Evolutionary conservation across 495 filamentous ascomycete species (phyloP).

Genomic region (Daldinia concentrica): DNA sequence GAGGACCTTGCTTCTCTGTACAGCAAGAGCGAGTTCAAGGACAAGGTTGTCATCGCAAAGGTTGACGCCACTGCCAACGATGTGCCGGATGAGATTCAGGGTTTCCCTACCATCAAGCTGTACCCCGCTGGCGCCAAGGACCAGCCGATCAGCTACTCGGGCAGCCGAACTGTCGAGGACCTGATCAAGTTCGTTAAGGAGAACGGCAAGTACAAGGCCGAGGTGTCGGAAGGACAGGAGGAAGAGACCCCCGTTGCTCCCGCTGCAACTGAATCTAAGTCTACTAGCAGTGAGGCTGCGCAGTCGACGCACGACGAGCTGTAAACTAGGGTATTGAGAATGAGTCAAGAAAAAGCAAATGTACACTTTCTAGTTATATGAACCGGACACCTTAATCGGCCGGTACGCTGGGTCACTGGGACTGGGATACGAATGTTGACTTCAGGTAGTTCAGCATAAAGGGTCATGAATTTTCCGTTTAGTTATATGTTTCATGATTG

Average conservation of each 20-base stretch:
- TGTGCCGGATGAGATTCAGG: slow-evolving; percentile 93
- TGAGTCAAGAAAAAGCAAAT: slow-evolving; percentile 34
- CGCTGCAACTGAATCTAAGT: slow-evolving; percentile 62
- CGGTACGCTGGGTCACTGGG: slow-evolving; percentile 40
- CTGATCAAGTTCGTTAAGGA: slow-evolving; percentile 93
- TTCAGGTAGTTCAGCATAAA: slow-evolving; percentile 46
- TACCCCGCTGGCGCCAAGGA: slow-evolving; percentile 91
- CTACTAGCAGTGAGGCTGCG: slow-evolving; percentile 51
- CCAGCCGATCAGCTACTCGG: slow-evolving; percentile 84
- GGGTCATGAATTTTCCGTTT: slow-evolving; percentile 42
- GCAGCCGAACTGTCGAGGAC: slow-evolving; percentile 91
- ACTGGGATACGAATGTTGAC: slow-evolving; percentile 46
- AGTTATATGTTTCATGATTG: slow-evolving; percentile 15
- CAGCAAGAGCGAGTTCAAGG: slow-evolving; percentile 72
- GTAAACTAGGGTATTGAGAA: slow-evolving; percentile 53
- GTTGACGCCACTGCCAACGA: slow-evolving; percentile 98
- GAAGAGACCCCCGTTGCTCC: slow-evolving; percentile 64
- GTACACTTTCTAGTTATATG: slow-evolving; percentile 44
- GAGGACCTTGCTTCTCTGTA: slow-evolving; percentile 89
- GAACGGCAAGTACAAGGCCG: slow-evolving; percentile 87
- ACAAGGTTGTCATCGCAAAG: slow-evolving; percentile 94
- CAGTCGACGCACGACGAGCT: slow-evolving; percentile 70
- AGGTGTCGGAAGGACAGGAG: slow-evolving; percentile 62
- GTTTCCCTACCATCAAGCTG: slow-evolving; percentile 99
- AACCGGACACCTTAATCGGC: slow-evolving; percentile 38